These are phyloP conservation scores for Hyaloperonospora brassicae DNA, from an alignment of 352 stramenopile species.

Conservation along the genomic window DNA sequence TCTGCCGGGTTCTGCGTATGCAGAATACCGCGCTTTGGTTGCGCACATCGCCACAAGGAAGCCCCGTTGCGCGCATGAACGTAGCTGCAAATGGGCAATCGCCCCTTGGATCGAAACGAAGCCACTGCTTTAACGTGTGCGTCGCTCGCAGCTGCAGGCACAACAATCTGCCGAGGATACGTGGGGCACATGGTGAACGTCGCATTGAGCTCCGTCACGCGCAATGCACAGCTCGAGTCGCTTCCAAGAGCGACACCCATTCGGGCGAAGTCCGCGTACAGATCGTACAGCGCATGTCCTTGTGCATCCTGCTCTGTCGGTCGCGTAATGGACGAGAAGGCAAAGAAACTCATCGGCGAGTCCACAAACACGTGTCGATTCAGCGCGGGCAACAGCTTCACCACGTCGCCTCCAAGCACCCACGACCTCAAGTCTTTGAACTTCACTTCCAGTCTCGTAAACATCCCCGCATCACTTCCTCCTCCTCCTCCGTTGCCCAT, in stretches of 20 bases:
- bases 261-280: conserved; percentile 56
- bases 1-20: conserved; percentile 64
- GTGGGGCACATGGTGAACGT: conserved; percentile 72
- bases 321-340: conserved; percentile 35
- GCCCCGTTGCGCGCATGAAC: conserved; percentile 59
- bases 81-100: conserved; percentile 78
- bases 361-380: conserved; percentile 69
- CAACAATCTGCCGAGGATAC: conserved; percentile 69
- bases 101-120: conserved; percentile 74
- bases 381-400: conserved; percentile 53
- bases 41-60: conserved; percentile 76
- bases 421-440: conserved; percentile 74
- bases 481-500: not conserved
- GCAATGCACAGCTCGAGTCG: conserved; percentile 25
- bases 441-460: conserved; percentile 61
- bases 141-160: conserved; percentile 59
- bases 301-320: conserved; percentile 23
- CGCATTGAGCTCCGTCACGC: conserved; percentile 57
- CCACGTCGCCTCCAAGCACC: conserved; percentile 58
- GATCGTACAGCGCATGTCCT: conserved; percentile 58
- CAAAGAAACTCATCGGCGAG: conserved; percentile 61
- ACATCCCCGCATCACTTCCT: conserved; percentile 8
- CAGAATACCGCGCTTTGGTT: conserved; percentile 81
- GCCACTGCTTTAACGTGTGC: conserved; percentile 54
- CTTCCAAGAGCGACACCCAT: conserved; percentile 54